Conservation (phyloP, 2,329 filamentous ascomycete species). For the Uncinocarpus reesii region DNA sequence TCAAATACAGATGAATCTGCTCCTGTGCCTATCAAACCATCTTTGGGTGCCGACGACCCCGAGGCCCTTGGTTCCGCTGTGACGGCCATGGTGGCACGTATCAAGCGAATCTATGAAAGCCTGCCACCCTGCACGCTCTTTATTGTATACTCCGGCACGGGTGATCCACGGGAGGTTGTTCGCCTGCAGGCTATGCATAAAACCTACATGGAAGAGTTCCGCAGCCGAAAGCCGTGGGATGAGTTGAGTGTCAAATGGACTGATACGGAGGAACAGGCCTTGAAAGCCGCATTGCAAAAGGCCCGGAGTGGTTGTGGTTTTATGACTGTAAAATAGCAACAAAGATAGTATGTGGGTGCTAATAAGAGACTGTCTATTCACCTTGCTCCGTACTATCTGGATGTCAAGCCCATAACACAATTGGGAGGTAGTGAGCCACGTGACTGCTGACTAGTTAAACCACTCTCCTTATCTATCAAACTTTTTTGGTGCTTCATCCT, state of each 20-base stretch:
- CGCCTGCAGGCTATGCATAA: constrained; percentile 48
- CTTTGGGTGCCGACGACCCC: constrained; percentile 19
- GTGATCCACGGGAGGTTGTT: constrained; percentile 48
- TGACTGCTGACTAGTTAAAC: background rate
- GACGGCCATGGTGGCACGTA: constrained; percentile 41
- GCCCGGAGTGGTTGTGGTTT: constrained; percentile 52
- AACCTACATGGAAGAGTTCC: constrained; percentile 47
- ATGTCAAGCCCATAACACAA: too few relatives aligned
- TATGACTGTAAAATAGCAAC: constrained; percentile 45
- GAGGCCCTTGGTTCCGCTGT: constrained; percentile 38
- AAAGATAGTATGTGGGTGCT: background rate
- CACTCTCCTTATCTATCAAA: background rate
- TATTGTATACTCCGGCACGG: constrained; percentile 55
- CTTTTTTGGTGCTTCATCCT: background rate
- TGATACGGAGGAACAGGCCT: constrained; percentile 51
- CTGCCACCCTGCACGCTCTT: constrained; percentile 51
- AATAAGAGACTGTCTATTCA: too few relatives aligned
- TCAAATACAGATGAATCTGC: constrained; percentile 34
- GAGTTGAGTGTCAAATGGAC: constrained; percentile 55
- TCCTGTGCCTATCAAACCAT: constrained; percentile 22
- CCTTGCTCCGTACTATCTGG: too few relatives aligned
- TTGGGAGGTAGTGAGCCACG: background rate
- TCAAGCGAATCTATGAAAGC: constrained; percentile 45
- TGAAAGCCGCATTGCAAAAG: constrained; percentile 46
- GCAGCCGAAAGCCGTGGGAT: constrained; percentile 51